phyloP scores from a whole-genome alignment of 805 yeast species.

The Teunomyces tritomae region DNA sequence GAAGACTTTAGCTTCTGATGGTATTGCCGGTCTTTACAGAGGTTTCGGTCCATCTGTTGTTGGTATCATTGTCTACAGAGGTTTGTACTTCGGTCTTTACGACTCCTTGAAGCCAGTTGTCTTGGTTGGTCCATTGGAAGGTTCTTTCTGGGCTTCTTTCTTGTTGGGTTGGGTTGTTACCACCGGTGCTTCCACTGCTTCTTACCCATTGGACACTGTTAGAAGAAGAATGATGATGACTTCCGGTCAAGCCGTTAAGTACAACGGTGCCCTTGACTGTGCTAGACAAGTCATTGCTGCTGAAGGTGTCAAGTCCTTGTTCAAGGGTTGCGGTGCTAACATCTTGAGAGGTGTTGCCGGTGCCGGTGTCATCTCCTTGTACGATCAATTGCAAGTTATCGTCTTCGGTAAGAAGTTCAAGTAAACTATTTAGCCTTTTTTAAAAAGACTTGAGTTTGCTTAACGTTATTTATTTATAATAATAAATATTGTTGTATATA shows the following conservation, averaged over 20 bases:
- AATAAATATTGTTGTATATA: neutral
- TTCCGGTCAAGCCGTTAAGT: constrained; percentile 97
- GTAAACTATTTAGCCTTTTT: constrained; percentile 29
- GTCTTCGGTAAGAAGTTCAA: constrained; percentile 94
- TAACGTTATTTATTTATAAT: constrained; percentile 1
- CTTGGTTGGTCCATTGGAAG: constrained; percentile 91
- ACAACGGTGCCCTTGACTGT: constrained; percentile 93
- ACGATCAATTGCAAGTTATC: constrained; percentile 95
- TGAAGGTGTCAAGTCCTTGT: constrained; percentile 89
- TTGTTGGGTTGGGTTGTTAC: constrained; percentile 96
- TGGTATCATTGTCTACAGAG: constrained; percentile 98
- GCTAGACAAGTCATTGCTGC: constrained; percentile 89
- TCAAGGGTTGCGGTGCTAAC: constrained; percentile 99
- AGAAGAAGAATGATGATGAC: constrained; percentile 99
- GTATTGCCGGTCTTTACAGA: constrained; percentile 98
- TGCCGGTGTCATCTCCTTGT: constrained; percentile 98
- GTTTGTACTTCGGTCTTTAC: constrained; percentile 97
- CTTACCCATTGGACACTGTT: constrained; percentile 98
- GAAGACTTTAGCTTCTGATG: constrained; percentile 93
- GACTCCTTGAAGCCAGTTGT: constrained; percentile 96
- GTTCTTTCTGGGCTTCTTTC: constrained; percentile 94
- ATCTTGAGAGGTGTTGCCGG: constrained; percentile 99
- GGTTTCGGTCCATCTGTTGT: constrained; percentile 98
- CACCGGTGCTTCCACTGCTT: constrained; percentile 97
- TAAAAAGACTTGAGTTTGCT: neutral